Evolutionary conservation across 805 yeast genomes (phyloP), one percentile per base, ranked within the genome.

Genomic region (Starmerella gropengiesseri): DNA sequence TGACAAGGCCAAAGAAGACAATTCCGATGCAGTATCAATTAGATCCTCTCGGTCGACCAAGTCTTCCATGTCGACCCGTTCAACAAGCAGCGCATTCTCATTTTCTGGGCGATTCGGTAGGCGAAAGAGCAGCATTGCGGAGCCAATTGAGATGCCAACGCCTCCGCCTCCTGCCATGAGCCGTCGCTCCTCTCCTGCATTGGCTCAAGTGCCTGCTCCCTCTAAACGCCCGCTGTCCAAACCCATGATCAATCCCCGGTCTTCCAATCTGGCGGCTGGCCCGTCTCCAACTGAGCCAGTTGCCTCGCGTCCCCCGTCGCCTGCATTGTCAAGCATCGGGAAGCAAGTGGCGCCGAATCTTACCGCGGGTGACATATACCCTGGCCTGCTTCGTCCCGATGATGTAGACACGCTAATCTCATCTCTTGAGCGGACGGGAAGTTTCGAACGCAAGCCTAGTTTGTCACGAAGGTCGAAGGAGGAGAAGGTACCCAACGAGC

Each of bases 361-460:
- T 5, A 40, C 44, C 14, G 52, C 45, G 1, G 52, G 52, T 3
- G 52, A 48, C 19, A 47, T 48, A 9, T 46, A 37, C 23, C 52
- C 52, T 1, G 42, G 51, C 1, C n/a, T 22, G 16, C 36, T 48
- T n/a, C 30, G 31, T 8, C 23, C 43, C 3, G 43, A 49, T 13
- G 53, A 56, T n/a, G 59, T 61, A 6, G 63, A 57, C 35, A 48
- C 52, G 9, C 59, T 62, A 21, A 56, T 62, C 29, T 51, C 56
- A 26, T 55, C 64, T 5, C 47, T 62, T 6, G 62, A 61, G 41
- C 55, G 65, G 22, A 52, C 61, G 8, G 60, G 57, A 28, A 53
- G 60, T 27, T 47, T 62, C 28, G 64, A 60, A 41, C 45, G 65
- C 16, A 51, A 61, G 40, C 54, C 57, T n/a, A 55, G 61, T 41